Evolutionary conservation across 345 rosid genomes (phyloP).

Genomic region (Pistacia atlantica): DNA sequence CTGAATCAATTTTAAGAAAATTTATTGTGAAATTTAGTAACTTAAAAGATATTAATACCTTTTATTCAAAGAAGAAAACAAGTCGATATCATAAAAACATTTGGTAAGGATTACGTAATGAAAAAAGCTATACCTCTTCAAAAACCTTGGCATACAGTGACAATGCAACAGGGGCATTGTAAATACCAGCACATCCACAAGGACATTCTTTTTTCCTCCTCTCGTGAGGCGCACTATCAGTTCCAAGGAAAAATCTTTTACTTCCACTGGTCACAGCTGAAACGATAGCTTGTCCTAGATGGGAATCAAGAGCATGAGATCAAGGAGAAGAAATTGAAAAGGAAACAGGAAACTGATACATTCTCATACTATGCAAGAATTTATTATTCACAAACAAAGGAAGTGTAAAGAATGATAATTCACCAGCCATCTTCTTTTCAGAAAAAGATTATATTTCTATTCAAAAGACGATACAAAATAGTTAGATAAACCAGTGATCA

Average conservation of each 20-base stretch:
- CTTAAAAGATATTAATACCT: too few relatives aligned
- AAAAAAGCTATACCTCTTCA: constrained; percentile 58
- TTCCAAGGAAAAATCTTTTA: constrained; percentile 86
- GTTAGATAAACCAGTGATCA: too few relatives aligned
- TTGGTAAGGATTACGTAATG: constrained; percentile 5
- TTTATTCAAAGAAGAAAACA: neutral
- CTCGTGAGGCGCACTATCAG: constrained; percentile 99
- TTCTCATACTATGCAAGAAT: neutral
- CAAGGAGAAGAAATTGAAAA: neutral
- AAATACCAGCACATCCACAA: constrained; percentile 95
- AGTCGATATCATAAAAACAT: neutral
- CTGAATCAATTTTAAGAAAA: neutral
- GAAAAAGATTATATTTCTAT: too few relatives aligned
- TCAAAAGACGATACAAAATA: too few relatives aligned
- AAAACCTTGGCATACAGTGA: constrained; percentile 77
- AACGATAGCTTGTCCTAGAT: constrained; percentile 83
- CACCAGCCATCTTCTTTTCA: neutral
- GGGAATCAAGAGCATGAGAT: constrained; percentile 13
- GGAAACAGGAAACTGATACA: neutral
- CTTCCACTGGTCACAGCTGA: constrained; percentile 92
- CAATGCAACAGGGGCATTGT: constrained; percentile 71
- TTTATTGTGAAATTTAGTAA: too few relatives aligned
- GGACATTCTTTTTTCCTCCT: constrained; percentile 71
- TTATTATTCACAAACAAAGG: neutral
- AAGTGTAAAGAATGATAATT: constrained; percentile 34